These are phyloP conservation scores for Paraglomus occultum DNA, from an alignment of 192 early-diverging fungal genomes.

Conservation along the genomic window DNA sequence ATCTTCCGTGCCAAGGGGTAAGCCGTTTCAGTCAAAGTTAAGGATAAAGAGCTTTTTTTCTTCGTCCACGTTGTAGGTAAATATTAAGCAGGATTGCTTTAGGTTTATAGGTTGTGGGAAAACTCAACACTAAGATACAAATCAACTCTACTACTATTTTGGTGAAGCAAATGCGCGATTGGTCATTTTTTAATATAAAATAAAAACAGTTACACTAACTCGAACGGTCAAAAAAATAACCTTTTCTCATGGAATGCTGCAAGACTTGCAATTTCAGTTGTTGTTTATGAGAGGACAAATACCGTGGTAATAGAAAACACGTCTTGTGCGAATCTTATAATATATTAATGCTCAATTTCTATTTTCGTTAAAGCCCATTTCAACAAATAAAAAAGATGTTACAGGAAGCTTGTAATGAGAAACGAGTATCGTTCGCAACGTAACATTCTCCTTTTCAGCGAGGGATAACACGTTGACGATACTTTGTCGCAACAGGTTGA, in stretches of 20 bases:
- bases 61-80: no score
- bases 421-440: background rate
- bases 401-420: background rate
- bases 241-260: background rate
- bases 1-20: no score
- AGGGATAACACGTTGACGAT: background rate
- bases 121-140: no score
- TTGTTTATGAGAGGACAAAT: slow-evolving; percentile 14
- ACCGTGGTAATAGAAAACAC: background rate
- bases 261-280: background rate
- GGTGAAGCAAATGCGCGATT: no score
- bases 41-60: no score
- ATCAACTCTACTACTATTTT: no score
- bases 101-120: no score
- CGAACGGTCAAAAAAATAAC: background rate
- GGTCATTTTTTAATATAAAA: no score
- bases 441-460: no score
- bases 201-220: no score
- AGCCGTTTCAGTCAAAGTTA: no score
- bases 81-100: no score
- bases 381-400: background rate
- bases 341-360: background rate
- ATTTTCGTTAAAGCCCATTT: background rate
- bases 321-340: background rate
- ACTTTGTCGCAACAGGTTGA: background rate